A percentile compares a stretch with the other conserved stretches of the same genome.
phyloP scores from a whole-genome alignment of 768 basidiomycete genomes.

The Chlorophyllum brunneum region DNA sequence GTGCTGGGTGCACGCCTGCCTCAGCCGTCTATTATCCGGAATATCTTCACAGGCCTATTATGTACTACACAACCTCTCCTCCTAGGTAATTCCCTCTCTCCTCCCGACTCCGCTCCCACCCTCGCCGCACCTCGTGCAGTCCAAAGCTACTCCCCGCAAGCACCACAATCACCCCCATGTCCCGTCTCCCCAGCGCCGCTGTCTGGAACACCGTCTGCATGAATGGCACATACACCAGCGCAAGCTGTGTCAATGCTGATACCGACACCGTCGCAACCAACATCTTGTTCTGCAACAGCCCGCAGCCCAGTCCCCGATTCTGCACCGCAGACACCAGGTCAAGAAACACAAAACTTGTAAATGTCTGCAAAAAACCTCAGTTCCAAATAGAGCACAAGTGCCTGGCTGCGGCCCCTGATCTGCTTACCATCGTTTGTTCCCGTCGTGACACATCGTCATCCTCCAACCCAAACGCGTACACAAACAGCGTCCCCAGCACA shows the following conservation, averaged over 20 bases:
- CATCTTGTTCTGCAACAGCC: conserved; percentile 83
- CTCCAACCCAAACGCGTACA: conserved; percentile 78
- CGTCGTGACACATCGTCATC: conserved; percentile 81
- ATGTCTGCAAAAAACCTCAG: too few relatives aligned
- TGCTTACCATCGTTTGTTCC: conserved; percentile 93
- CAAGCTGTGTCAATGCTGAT: conserved; percentile 82
- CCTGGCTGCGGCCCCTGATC: background rate
- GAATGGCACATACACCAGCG: conserved; percentile 84
- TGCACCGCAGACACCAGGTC: conserved; percentile 94
- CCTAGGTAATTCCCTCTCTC: conserved; percentile 47
- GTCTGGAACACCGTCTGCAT: conserved; percentile 96
- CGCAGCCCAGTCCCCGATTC: conserved; percentile 88
- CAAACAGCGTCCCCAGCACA: conserved; percentile 81
- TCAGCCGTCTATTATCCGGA: too few relatives aligned
- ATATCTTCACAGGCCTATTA: too few relatives aligned
- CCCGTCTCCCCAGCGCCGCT: conserved; percentile 63
- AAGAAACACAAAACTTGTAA: conserved; percentile 95
- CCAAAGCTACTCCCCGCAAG: conserved; percentile 63
- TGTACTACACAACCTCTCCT: conserved; percentile 63
- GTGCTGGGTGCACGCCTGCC: too few relatives aligned
- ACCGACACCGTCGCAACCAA: conserved; percentile 82
- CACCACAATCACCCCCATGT: conserved; percentile 66
- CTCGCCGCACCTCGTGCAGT: conserved; percentile 75
- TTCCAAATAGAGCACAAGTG: conserved; percentile 11
- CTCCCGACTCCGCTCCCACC: conserved; percentile 67